A percentile compares a stretch with the other conserved stretches of the same genome.
phyloP scores from a whole-genome alignment of 306 rosid genomes.

The Hippophae gyantsensis region DNA sequence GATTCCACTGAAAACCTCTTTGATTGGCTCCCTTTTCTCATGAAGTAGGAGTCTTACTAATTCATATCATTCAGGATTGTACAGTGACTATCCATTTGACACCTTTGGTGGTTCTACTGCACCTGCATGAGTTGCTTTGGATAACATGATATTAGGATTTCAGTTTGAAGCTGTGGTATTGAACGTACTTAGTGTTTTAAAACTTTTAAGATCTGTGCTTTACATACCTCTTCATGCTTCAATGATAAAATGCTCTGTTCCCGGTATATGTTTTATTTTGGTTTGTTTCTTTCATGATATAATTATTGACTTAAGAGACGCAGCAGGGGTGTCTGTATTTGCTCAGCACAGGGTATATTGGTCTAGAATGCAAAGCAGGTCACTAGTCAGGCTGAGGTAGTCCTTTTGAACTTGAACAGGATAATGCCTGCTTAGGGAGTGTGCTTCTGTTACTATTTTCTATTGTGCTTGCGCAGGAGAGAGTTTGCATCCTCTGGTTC shows the following conservation, averaged over 20 bases:
- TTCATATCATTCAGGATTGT: no score
- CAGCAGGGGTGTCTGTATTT: slow-evolving; percentile 99
- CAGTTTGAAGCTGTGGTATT: no score
- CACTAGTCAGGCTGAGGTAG: slow-evolving; percentile 99
- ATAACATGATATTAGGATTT: no score
- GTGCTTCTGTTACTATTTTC: slow-evolving; percentile 40
- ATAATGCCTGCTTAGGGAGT: slow-evolving; percentile 99
- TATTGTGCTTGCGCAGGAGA: slow-evolving; percentile 46
- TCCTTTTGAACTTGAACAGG: slow-evolving; percentile 41
- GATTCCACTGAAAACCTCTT: no score
- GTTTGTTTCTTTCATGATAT: neutral
- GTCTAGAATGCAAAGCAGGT: slow-evolving; percentile 44
- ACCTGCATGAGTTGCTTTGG: no score
- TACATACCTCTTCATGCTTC: no score
- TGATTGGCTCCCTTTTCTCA: no score
- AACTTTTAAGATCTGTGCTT: no score
- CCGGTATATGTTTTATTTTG: neutral
- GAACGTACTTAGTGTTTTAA: no score
- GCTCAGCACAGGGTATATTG: slow-evolving; percentile 36
- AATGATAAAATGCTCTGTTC: neutral
- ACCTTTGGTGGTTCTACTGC: no score
- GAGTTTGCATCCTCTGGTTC: slow-evolving; percentile 18
- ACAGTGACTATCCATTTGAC: no score
- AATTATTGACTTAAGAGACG: slow-evolving; percentile 52
- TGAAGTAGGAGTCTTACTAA: no score